phyloP scores from a whole-genome alignment of 345 rosid genomes.

The Salix dunnii region DNA sequence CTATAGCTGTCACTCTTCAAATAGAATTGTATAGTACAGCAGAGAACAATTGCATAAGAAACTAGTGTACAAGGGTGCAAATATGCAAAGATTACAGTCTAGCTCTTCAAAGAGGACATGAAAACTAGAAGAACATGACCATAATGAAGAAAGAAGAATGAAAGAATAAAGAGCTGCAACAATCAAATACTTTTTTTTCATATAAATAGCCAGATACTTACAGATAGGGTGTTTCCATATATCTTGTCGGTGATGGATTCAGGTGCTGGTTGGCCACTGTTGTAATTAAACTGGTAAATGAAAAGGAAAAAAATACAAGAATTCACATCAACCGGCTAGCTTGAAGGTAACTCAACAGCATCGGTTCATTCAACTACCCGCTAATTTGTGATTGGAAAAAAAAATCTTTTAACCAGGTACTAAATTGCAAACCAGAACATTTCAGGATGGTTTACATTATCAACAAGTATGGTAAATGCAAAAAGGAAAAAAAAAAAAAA shows the following conservation, averaged over 20 bases:
- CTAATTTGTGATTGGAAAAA: not conserved
- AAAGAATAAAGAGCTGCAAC: not conserved
- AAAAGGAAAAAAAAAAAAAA: not conserved
- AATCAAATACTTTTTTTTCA: not conserved
- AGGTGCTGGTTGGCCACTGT: conserved; percentile 95
- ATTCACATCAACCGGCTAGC: conserved; percentile 2
- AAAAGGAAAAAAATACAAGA: conserved; percentile 2
- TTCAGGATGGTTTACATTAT: not conserved
- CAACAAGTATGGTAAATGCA: not conserved
- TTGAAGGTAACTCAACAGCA: not conserved
- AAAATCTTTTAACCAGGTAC: not conserved
- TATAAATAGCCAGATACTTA: conserved; percentile 40
- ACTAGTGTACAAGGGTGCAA: not conserved
- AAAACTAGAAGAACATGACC: not conserved
- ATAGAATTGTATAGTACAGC: not conserved
- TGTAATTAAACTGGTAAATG: conserved; percentile 71
- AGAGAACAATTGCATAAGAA: not conserved
- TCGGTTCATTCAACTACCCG: conserved; percentile 1
- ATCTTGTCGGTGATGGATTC: conserved; percentile 92
- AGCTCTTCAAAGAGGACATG: not conserved
- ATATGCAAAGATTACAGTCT: not conserved
- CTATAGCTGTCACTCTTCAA: not conserved
- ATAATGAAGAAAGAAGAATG: conserved; percentile 2
- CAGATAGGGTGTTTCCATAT: conserved; percentile 92
- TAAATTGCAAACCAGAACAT: not conserved